Evolutionary conservation across 352 stramenopile species (phyloP), one percentile per base, ranked within the genome.

Genomic region (Albugo laibachii): DNA sequence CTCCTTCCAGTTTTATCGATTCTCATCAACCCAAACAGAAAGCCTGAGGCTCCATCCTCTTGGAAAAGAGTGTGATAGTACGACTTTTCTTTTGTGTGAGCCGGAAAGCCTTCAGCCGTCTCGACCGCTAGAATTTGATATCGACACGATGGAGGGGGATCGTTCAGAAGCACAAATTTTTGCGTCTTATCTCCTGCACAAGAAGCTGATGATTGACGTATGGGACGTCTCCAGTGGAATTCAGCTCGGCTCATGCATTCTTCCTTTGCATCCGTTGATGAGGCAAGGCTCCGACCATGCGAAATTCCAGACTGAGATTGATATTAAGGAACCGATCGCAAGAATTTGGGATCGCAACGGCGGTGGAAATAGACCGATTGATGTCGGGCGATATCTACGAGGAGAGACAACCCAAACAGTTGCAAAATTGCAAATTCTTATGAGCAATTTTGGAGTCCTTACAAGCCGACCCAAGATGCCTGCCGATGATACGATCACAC

Each of bases 171-270:
- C 78, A 8, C 55, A 58, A 1, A 48, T 60, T 1, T 97, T 96
- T 60, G 68, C 78, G 2, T 61, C 73, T 39, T 97, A 97, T 50
- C 58, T 97, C 36, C 61, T 85, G 18, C 59, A 62, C 16, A 88
- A 84, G 41, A 68, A 62, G 11, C 53, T 97, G 16, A 82, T 86
- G 41, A 75, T 97, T 15, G 84, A 97, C 41, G 77, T 96, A 1
- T 97, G 86, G 86, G 87, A 97, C 45, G 87, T 76, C 1, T 81
- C 96, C 18, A 92, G 73, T 48, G 58, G 95, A 38, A 83, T 97
- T 48, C 69, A 77, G 41, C 41, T 97, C 0, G 89, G 88, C 0
- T 89, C 81, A 8, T 73, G 83, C 24, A 61, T 64, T 0, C 58
- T 97, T 20, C 83, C 85, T 18, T 57, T 97, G 1, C 66, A 82